A percentile compares a stretch with the other conserved stretches of the same genome.
These are phyloP conservation scores for Microdochium nivale DNA, from an alignment of 2,329 filamentous ascomycete species.

Conservation along the genomic window DNA sequence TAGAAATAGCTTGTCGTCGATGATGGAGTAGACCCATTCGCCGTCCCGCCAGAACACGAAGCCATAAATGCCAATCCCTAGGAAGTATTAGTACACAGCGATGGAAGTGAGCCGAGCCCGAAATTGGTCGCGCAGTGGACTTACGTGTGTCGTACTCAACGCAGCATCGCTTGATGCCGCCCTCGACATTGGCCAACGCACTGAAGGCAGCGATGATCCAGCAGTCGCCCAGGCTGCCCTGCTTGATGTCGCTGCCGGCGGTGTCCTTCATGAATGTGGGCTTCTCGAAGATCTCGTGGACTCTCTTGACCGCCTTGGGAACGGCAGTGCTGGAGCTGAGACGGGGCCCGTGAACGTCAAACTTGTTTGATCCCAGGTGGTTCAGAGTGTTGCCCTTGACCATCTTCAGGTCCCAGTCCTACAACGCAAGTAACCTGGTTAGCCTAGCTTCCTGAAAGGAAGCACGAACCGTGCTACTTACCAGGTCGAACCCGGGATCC, in stretches of 20 bases:
- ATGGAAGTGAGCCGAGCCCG: background rate
- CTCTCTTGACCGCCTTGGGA: conserved; percentile 69
- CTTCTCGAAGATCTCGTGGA: conserved; percentile 66
- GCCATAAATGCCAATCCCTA: conserved; percentile 73
- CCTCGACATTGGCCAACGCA: conserved; percentile 65
- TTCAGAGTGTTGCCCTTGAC: conserved; percentile 48
- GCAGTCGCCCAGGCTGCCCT: conserved; percentile 71
- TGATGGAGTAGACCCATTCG: conserved; percentile 85
- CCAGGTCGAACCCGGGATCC: conserved; percentile 52
- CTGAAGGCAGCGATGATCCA: conserved; percentile 76
- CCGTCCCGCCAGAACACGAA: conserved; percentile 86
- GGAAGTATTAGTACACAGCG: conserved; percentile 22
- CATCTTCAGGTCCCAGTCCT: conserved; percentile 63
- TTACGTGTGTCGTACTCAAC: conserved; percentile 60
- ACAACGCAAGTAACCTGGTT: conserved; percentile 17
- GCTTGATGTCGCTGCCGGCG: conserved; percentile 66
- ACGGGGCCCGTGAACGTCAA: conserved; percentile 37
- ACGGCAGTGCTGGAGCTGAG: conserved; percentile 37
- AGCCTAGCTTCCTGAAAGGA: background rate
- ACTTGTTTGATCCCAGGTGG: conserved; percentile 40
- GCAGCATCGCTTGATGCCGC: conserved; percentile 63
- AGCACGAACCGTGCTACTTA: conserved; percentile 22
- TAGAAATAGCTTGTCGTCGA: conserved; percentile 85
- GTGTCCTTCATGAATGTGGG: conserved; percentile 60
- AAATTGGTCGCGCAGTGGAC: conserved; percentile 9